Percentiles rank a stretch among this genome's conserved stretches.
Conservation (phyloP, 2,329 filamentous ascomycete species). For the Exophiala oligosperma region DNA sequence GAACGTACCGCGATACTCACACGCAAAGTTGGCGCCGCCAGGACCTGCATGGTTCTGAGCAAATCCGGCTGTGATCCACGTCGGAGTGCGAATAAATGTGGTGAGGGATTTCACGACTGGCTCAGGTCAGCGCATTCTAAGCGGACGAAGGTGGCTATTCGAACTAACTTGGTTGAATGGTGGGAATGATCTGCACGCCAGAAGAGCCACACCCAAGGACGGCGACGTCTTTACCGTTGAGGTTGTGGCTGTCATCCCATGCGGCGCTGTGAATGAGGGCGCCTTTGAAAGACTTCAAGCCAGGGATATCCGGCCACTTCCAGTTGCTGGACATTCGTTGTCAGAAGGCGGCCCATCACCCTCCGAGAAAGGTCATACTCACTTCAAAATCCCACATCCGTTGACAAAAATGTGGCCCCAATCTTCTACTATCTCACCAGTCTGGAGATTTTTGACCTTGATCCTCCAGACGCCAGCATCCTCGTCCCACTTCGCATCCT, state of each 20-base stretch:
- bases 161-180: constrained; percentile 33
- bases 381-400: constrained; percentile 13
- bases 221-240: constrained; percentile 50
- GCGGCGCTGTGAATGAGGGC: constrained; percentile 56
- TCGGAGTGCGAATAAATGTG: constrained; percentile 24
- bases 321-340: constrained; percentile 39
- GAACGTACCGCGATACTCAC: too few relatives aligned
- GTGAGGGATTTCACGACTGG: constrained; percentile 19
- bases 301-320: constrained; percentile 54
- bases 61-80: constrained; percentile 24
- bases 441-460: constrained; percentile 38
- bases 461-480: constrained; percentile 32
- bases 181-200: constrained; percentile 55
- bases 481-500: constrained; percentile 32
- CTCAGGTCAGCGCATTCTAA: too few relatives aligned
- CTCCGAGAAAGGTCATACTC: background rate
- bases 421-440: constrained; percentile 49
- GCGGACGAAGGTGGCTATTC: too few relatives aligned
- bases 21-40: too few relatives aligned
- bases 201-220: constrained; percentile 59
- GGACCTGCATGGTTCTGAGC: constrained; percentile 14
- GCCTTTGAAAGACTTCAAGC: constrained; percentile 54
- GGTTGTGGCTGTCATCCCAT: constrained; percentile 55
- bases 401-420: constrained; percentile 46
- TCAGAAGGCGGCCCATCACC: too few relatives aligned